Percentiles rank a stretch among this genome's conserved stretches.
phyloP scores from a whole-genome alignment of 768 basidiomycete species.

The Leccinum ochraceum region DNA sequence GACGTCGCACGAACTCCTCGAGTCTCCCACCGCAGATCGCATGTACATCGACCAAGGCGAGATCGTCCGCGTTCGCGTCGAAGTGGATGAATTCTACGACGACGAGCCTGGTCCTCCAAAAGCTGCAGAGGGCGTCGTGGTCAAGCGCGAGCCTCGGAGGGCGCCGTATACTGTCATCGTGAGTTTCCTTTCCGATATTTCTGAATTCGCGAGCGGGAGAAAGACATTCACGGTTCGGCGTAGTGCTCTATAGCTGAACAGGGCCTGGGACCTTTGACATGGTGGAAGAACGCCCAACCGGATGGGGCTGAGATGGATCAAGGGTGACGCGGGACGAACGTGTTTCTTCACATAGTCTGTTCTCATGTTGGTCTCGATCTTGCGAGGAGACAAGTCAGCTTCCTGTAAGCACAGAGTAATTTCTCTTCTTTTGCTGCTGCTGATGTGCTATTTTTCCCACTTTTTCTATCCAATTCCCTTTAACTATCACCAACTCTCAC shows the following conservation, averaged over 20 bases:
- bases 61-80: conserved; percentile 74
- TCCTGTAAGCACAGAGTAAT: conserved; percentile 5
- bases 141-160: conserved; percentile 47
- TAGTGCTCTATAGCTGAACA: conserved; percentile 87
- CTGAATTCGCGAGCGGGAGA: background rate
- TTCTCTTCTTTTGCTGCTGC: background rate
- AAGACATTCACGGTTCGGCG: background rate
- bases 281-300: conserved; percentile 64
- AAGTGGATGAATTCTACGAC: conserved; percentile 81
- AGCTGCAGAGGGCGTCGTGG: conserved; percentile 65
- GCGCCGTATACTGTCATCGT: conserved; percentile 76
- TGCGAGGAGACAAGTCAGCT: background rate
- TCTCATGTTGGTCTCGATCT: background rate
- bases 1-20: conserved; percentile 61
- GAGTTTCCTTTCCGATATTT: conserved; percentile 26
- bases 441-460: background rate
- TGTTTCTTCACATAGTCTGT: background rate
- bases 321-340: conserved; percentile 25
- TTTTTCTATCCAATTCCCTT: background rate
- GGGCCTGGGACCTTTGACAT: conserved; percentile 71
- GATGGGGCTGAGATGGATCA: conserved; percentile 44
- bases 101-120: conserved; percentile 85
- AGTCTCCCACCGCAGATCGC: conserved; percentile 61
- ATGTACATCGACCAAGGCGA: conserved; percentile 85
- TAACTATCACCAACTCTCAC: background rate